Percentiles rank a stretch among this genome's conserved stretches.
phyloP scores from a whole-genome alignment of 1,139 yeast genomes.

The Zygosaccharomyces sapae region DNA sequence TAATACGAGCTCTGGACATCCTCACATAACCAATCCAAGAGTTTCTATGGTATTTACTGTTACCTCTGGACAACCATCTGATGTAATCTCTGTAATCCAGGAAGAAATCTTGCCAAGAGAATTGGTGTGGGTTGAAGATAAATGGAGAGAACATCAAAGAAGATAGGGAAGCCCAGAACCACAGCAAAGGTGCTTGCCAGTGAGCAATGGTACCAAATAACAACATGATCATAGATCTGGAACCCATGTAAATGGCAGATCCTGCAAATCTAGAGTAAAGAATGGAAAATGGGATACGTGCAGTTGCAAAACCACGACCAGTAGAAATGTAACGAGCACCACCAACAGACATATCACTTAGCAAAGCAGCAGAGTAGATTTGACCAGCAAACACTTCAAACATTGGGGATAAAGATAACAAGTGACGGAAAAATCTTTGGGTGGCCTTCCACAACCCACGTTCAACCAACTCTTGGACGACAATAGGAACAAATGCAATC shows the following conservation, averaged over 20 bases:
- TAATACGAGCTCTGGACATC: conserved; percentile 90
- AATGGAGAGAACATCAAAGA: conserved; percentile 93
- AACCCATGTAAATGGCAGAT: conserved; percentile 94
- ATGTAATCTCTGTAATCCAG: conserved; percentile 97
- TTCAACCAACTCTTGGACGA: conserved; percentile 95
- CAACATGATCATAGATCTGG: conserved; percentile 83
- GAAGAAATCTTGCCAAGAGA: conserved; percentile 98
- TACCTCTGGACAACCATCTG: conserved; percentile 98
- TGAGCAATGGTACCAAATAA: conserved; percentile 87
- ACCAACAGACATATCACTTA: conserved; percentile 92
- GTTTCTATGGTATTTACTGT: conserved; percentile 97
- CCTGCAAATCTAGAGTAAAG: conserved; percentile 96
- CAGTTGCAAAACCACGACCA: conserved; percentile 99
- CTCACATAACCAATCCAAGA: conserved; percentile 99
- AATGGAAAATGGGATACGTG: conserved; percentile 95
- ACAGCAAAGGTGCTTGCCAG: conserved; percentile 95
- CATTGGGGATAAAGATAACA: conserved; percentile 87
- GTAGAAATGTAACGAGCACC: conserved; percentile 99
- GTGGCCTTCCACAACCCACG: conserved; percentile 96
- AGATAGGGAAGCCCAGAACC: conserved; percentile 97
- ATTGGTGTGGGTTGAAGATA: conserved; percentile 96
- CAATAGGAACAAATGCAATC: conserved; percentile 92
- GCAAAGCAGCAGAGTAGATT: conserved; percentile 86
- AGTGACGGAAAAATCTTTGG: conserved; percentile 85
- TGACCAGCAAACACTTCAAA: conserved; percentile 98